Percentiles rank a stretch among this genome's conserved stretches.
phyloP scores from a whole-genome alignment of 176 grass and related monocot species.

The Paspalum notatum region DNA sequence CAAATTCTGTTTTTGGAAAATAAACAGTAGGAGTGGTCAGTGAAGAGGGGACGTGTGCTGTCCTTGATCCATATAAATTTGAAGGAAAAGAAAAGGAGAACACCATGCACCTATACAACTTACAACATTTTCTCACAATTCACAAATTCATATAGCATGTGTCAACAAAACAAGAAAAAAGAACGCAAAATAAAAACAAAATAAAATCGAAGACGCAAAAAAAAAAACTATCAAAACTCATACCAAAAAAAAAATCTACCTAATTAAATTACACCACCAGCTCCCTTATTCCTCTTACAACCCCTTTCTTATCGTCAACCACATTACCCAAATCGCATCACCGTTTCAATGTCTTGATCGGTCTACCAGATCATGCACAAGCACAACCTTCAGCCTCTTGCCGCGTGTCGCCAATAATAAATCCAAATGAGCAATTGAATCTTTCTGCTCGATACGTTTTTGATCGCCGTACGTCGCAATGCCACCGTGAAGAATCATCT shows the following conservation, averaged over 20 bases:
- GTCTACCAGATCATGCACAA: constrained; percentile 18
- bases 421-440: constrained; percentile 17
- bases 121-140: constrained; percentile 42
- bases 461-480: constrained; percentile 14
- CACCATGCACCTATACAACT: constrained; percentile 48
- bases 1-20: background rate
- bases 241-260: constrained; percentile 46
- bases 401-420: constrained; percentile 32
- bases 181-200: background rate
- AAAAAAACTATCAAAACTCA: constrained; percentile 40
- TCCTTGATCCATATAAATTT: constrained; percentile 31
- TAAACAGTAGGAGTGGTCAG: background rate
- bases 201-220: constrained; percentile 14
- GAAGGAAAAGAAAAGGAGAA: constrained; percentile 20
- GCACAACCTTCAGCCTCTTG: background rate
- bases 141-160: constrained; percentile 53
- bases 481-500: background rate
- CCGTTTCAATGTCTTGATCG: background rate
- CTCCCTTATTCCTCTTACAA: constrained; percentile 37
- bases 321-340: constrained; percentile 28
- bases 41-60: background rate
- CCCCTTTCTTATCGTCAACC: background rate
- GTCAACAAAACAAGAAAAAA: background rate
- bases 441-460: background rate
- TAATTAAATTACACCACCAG: constrained; percentile 30